Conservation (phyloP, 331 rosid genomes). For the Acacia concinna region DNA sequence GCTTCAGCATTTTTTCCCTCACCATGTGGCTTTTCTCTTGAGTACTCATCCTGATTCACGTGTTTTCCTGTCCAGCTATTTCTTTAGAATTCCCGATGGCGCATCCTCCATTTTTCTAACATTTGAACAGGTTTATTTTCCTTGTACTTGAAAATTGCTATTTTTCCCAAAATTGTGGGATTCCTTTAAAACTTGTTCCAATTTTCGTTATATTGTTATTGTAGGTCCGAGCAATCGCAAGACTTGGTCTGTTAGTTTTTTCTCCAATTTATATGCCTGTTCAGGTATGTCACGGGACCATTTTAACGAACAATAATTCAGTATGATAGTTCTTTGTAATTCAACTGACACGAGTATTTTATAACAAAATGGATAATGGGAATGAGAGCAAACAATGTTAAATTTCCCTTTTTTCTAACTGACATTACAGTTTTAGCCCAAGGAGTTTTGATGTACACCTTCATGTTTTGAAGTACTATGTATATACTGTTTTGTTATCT, state of each 20-base stretch:
- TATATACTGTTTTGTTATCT: background rate
- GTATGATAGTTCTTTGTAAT: background rate
- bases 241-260: slow-evolving; percentile 1
- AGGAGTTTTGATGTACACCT: background rate
- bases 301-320: background rate
- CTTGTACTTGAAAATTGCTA: slow-evolving; percentile 2
- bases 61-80: background rate
- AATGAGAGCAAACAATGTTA: background rate
- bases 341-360: background rate
- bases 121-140: slow-evolving; percentile 27
- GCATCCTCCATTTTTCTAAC: background rate
- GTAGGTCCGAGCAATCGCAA: background rate
- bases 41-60: slow-evolving; percentile 19
- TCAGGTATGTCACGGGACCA: background rate
- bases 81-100: background rate
- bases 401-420: background rate
- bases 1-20: slow-evolving; percentile 33
- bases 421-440: background rate
- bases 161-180: background rate
- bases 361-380: background rate
- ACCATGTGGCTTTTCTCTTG: slow-evolving; percentile 25
- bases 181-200: background rate
- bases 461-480: background rate
- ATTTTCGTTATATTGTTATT: background rate
- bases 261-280: slow-evolving; percentile 3